Evolutionary conservation across 2,329 filamentous ascomycete species (phyloP), one percentile per base, ranked within the genome.

Genomic region (Pseudonectria buxi): DNA sequence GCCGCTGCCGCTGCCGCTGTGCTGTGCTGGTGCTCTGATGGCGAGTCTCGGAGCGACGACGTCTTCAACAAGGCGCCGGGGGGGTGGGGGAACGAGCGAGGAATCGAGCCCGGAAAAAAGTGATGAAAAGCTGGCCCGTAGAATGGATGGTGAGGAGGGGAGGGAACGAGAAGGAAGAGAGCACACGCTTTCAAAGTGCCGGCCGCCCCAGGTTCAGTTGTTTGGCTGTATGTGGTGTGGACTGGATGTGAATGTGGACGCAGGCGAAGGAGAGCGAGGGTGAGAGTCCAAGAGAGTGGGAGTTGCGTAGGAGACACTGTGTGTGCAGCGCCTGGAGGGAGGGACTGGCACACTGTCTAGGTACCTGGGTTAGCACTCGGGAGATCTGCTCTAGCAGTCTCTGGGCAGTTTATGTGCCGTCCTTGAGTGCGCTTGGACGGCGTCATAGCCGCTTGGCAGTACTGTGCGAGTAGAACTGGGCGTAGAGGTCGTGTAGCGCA

Each of bases 71-170:
- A 46, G 33, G 41, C 41, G 41, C 40, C 34, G 38, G 35, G 33
- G 37, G 34, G 37, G 38, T 22, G 18, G 18, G 9, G 18, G 9
- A 22, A 22, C 9, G 18, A 22, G 18, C 18, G 18, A 22, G 18
- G 18, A 22, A 22, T 22, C 18, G 9, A 22, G 18, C 5, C 9
- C 9, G 18, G 18, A 41, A 43, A 45, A 43, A 48, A 40, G 42
- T 49, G 46, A 41, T 39, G 40, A 44, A 39, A 36, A 42, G 36
- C 40, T 43, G 35, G 5, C 18, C 5, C 9, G 18, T 41, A 35
- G 24, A 26, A 24, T 28, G 28, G 27, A 16, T 11, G 13, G 27
- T 7, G n/a, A 15, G 24, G 22, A 24, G 10, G 25, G 25, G 25
- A 30, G 39, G 38, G 42, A 32, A 39, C 35, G 34, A 40, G 37